Evolutionary conservation across 2,329 filamentous ascomycete species (phyloP).

Genomic region (Xylariaceae sp.): DNA sequence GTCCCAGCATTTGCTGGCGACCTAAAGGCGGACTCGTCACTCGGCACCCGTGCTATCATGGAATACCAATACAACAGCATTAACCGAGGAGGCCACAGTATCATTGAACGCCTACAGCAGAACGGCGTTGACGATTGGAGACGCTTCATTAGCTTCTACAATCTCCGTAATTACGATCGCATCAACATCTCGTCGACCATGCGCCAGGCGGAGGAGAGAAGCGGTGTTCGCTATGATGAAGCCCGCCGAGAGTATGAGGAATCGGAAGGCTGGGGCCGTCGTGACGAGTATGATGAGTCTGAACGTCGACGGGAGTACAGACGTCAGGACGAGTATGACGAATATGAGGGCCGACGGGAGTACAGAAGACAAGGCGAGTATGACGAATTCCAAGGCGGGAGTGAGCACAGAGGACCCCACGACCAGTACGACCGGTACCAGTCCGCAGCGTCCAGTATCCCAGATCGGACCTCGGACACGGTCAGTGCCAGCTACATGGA

Average conservation of each 20-base stretch:
- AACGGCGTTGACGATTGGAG: slow-evolving; percentile 63
- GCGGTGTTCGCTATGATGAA: slow-evolving; percentile 64
- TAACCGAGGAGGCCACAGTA: slow-evolving; percentile 70
- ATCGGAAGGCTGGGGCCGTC: slow-evolving; percentile 46
- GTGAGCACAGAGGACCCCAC: slow-evolving; percentile 13
- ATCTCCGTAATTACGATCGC: slow-evolving; percentile 77
- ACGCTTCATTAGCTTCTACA: slow-evolving; percentile 79
- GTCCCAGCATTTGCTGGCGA: slow-evolving; percentile 82
- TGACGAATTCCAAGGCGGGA: slow-evolving; percentile 51
- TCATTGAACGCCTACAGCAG: slow-evolving; percentile 65
- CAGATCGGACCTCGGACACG: slow-evolving; percentile 63
- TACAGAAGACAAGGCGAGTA: slow-evolving; percentile 49
- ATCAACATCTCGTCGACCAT: slow-evolving; percentile 67
- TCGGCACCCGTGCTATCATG: slow-evolving; percentile 81
- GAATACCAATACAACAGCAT: slow-evolving; percentile 82
- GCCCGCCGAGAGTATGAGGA: slow-evolving; percentile 63
- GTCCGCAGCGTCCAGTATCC: slow-evolving; percentile 55
- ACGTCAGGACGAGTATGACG: not conserved
- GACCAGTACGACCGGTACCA: slow-evolving; percentile 67
- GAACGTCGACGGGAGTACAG: slow-evolving; percentile 37
- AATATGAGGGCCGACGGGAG: not conserved
- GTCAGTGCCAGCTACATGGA: slow-evolving; percentile 83
- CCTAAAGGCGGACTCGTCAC: slow-evolving; percentile 64
- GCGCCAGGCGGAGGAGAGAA: slow-evolving; percentile 54
- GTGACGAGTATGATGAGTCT: slow-evolving; percentile 58